Conservation (phyloP, 169 alveolate species). For the Babesia ovata region DNA sequence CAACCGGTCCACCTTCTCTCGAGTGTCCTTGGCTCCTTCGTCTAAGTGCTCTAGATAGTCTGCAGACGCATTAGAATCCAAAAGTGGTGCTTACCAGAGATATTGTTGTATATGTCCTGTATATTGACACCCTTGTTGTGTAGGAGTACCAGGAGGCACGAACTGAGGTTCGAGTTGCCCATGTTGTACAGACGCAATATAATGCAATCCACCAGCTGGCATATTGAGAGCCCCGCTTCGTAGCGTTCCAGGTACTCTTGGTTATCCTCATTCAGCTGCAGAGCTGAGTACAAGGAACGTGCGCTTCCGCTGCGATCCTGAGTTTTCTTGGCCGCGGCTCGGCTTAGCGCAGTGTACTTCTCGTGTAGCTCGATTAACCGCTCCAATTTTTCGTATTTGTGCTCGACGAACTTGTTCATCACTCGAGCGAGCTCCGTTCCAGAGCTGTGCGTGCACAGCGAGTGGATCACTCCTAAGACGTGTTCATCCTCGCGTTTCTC, state of each 20-base stretch:
- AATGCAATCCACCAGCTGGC: constrained; percentile 77
- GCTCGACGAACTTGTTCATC: constrained; percentile 78
- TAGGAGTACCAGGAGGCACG: constrained; percentile 50
- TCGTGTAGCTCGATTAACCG: constrained; percentile 79
- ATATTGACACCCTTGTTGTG: constrained; percentile 70
- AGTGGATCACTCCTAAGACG: constrained; percentile 50
- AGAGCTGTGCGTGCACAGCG: constrained; percentile 60
- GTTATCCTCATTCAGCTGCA: constrained; percentile 64
- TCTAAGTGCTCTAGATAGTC: constrained; percentile 60
- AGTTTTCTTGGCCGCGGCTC: constrained; percentile 11
- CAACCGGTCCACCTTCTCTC: constrained; percentile 32
- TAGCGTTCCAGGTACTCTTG: constrained; percentile 74
- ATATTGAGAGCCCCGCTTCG: constrained; percentile 78
- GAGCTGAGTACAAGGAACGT: constrained; percentile 6
- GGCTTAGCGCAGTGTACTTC: constrained; percentile 37
- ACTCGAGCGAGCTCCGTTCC: constrained; percentile 73
- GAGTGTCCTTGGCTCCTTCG: constrained; percentile 47
- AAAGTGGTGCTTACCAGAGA: constrained; percentile 28
- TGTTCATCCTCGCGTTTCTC: constrained; percentile 71
- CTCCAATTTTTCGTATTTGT: constrained; percentile 78
- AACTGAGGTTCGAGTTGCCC: constrained; percentile 65
- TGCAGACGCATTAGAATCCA: neutral
- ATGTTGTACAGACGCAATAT: constrained; percentile 74
- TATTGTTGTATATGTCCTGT: constrained; percentile 64
- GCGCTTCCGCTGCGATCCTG: constrained; percentile 6